phyloP scores from a whole-genome alignment of 2,329 filamentous ascomycete species.

The Paecilomyces niveus region DNA sequence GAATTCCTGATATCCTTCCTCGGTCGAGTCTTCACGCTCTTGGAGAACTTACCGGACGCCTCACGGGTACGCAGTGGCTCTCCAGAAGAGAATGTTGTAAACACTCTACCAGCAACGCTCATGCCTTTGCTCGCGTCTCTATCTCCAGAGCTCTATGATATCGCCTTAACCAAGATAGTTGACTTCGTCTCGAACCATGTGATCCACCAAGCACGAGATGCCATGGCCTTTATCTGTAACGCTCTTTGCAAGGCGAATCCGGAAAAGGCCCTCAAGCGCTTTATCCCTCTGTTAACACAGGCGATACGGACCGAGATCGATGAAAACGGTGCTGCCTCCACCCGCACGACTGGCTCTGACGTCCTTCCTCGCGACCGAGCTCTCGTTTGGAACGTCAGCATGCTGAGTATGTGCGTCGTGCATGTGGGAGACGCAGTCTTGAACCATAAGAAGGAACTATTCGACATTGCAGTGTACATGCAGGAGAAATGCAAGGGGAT shows the following conservation, averaged over 20 bases:
- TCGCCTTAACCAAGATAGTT: constrained; percentile 84
- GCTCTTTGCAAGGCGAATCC: constrained; percentile 93
- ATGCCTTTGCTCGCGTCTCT: constrained; percentile 84
- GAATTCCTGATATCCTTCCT: constrained; percentile 89
- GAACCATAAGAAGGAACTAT: constrained; percentile 79
- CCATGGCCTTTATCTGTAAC: constrained; percentile 98
- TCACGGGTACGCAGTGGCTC: constrained; percentile 81
- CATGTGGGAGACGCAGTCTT: constrained; percentile 89
- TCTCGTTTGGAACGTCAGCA: constrained; percentile 92
- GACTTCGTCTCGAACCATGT: constrained; percentile 90
- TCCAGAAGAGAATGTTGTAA: constrained; percentile 94
- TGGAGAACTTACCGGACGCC: constrained; percentile 92
- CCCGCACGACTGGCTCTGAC: constrained; percentile 86
- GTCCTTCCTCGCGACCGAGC: constrained; percentile 87
- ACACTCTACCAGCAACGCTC: constrained; percentile 84
- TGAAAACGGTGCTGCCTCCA: constrained; percentile 90
- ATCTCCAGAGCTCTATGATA: constrained; percentile 87
- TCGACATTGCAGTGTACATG: constrained; percentile 92
- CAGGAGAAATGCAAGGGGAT: constrained; percentile 90
- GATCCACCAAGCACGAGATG: constrained; percentile 91
- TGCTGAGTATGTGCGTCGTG: constrained; percentile 96
- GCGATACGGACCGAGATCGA: constrained; percentile 96
- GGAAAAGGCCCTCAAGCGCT: constrained; percentile 81
- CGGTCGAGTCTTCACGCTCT: constrained; percentile 86
- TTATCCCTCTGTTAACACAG: constrained; percentile 82